A percentile compares a stretch with the other conserved stretches of the same genome.
These are phyloP conservation scores for Penicillium sumatraense DNA, from an alignment of 2,329 filamentous ascomycete species.

Conservation along the genomic window DNA sequence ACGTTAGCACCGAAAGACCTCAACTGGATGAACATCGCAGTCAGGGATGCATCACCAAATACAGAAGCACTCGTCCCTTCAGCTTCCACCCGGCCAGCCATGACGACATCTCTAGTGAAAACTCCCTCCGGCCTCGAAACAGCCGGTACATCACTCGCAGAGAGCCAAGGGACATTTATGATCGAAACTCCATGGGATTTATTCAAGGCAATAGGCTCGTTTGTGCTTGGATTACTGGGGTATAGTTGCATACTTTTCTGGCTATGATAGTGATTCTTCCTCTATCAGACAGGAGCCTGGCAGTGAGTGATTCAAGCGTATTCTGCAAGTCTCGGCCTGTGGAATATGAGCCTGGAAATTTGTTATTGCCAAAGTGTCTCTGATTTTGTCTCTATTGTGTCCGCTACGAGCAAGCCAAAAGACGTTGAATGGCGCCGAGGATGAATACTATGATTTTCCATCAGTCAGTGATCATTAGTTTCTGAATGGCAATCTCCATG, in stretches of 20 bases:
- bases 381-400: no score
- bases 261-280: neutral
- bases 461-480: no score
- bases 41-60: neutral
- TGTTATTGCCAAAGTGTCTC: neutral
- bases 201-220: neutral
- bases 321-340: neutral
- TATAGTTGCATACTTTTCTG: neutral
- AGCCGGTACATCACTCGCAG: neutral
- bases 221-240: neutral
- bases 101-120: neutral
- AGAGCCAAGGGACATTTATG: neutral
- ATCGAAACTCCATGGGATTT: neutral
- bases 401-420: no score
- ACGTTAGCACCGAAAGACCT: neutral
- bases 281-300: neutral
- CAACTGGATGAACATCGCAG: slow-evolving; percentile 1
- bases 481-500: no score
- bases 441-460: no score
- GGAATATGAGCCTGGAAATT: neutral
- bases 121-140: neutral
- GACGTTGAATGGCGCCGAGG: no score
- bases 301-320: neutral
- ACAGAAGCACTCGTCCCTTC: neutral
- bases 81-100: neutral